Base-by-base conservation (phyloP, 2,329 filamentous ascomycete species). In the Hymenoscyphus repandus region DNA sequence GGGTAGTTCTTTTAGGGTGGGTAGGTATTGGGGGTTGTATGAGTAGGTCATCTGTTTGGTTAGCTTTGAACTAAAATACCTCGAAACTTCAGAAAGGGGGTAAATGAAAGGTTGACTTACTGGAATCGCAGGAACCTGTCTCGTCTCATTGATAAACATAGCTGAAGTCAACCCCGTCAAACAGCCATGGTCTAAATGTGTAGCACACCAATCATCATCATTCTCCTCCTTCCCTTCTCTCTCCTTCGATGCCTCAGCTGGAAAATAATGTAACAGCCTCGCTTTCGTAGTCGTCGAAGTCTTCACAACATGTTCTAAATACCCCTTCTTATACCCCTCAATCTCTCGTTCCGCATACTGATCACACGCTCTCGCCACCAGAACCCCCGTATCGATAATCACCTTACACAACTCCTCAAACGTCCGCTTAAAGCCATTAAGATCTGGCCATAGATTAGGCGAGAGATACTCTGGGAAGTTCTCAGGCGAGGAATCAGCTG, bases 161-260 rank as follows among this genome's bases (percentile, higher is more conserved):
- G 92, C 91, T 2, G 87, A 92, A 0, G 93, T 99, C 32, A 99
- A 76, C 12, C 91, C 92, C 0, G 93, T 99, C 31, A 99, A 77
- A 66, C 92, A 97, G 39, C 93, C 90, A 63, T 96, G 90, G 68
- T 97, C 92, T 50, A 93, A 74, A 67, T 93, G 88, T 1, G 86
- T 90, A 3, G 90, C 88, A 68, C 92, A 99, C 93, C 93, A 99
- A 70, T 95, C 88, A 68, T 96, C 91, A 54, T 90, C 85, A 48
- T 74, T 73, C 37, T 69, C 68, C 7, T 67, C 65, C 12, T 63
- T 70, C 34, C 66, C 66, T 11, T 18, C 36, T 7, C 15, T 15
- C n/a, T 60, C 62, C 13, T 68, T 64, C 17, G 64, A 61, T 13
- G 64, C 62, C 18, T 69, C 72, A 64, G 77, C 77, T 1, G 92